A percentile compares a stretch with the other conserved stretches of the same genome.
Conservation (phyloP, 441 rosid genomes). For the Pelargonium cotyledonis region DNA sequence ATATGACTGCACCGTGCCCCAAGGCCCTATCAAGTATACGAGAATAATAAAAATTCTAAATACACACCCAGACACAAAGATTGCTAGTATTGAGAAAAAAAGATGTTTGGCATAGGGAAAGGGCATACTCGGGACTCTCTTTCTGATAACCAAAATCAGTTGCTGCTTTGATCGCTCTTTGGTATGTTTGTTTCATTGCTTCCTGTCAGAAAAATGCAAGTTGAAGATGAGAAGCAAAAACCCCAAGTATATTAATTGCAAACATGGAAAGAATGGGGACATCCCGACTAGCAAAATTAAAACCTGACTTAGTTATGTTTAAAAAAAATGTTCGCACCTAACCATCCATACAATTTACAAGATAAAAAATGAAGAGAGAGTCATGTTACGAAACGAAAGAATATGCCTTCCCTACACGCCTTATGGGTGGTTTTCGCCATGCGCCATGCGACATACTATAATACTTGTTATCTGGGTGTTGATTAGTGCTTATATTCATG, state of each 20-base stretch:
- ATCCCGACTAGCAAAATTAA: no score
- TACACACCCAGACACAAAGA: not conserved
- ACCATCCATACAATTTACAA: no score
- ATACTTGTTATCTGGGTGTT: no score
- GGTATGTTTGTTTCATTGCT: constrained; percentile 91
- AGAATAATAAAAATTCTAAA: not conserved
- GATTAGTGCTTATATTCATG: no score
- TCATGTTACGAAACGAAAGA: no score
- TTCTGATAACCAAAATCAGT: constrained; percentile 85
- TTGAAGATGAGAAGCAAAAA: constrained; percentile 2
- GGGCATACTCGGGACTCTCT: constrained; percentile 89
- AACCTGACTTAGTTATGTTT: no score
- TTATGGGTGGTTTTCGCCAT: no score
- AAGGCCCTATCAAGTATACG: constrained; percentile 49
- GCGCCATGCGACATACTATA: no score
- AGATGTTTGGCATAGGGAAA: constrained; percentile 8
- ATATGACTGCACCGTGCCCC: constrained; percentile 79
- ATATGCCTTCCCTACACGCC: no score
- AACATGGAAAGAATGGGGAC: not conserved
- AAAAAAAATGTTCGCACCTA: no score
- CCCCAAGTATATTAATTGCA: constrained; percentile 5
- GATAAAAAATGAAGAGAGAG: no score
- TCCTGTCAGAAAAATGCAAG: constrained; percentile 47
- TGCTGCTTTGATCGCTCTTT: constrained; percentile 87
- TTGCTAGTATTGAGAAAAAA: not conserved